Conservation (phyloP, 805 yeast species). For the Torulaspora gathmanii region DNA sequence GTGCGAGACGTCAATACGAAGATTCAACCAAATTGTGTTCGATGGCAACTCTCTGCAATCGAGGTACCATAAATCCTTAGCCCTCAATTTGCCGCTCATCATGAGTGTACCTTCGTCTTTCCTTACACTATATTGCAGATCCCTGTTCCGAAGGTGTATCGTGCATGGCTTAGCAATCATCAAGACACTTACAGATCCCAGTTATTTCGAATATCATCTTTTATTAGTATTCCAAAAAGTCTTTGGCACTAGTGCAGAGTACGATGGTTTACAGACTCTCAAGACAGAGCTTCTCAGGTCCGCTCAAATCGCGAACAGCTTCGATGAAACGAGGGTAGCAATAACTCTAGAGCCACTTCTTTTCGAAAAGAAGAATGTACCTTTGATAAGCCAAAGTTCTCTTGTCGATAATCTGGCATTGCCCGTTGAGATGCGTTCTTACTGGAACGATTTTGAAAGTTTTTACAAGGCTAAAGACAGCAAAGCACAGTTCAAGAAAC, state of each 20-base stretch:
- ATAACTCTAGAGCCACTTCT: slow-evolving; percentile 16
- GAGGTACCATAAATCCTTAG: background rate
- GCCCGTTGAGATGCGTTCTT: slow-evolving; percentile 18
- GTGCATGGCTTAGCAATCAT: slow-evolving; percentile 11
- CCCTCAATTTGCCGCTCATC: slow-evolving; percentile 6
- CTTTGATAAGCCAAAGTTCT: slow-evolving; percentile 15
- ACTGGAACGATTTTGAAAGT: slow-evolving; percentile 18
- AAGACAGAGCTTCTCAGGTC: slow-evolving; percentile 6
- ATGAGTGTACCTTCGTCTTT: slow-evolving; percentile 8
- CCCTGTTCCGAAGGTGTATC: slow-evolving; percentile 18
- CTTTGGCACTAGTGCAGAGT: slow-evolving; percentile 10
- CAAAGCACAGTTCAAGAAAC: slow-evolving; percentile 15
- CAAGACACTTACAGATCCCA: slow-evolving; percentile 3
- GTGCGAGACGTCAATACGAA: slow-evolving; percentile 13
- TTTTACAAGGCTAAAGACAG: slow-evolving; percentile 11
- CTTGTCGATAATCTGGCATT: slow-evolving; percentile 9
- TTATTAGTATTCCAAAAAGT: slow-evolving; percentile 1
- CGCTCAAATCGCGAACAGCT: slow-evolving; percentile 2
- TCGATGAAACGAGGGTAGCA: slow-evolving; percentile 1
- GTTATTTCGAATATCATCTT: slow-evolving; percentile 7
- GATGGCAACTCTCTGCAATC: background rate
- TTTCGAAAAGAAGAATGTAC: slow-evolving; percentile 24
- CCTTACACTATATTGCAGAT: slow-evolving; percentile 11
- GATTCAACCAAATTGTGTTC: slow-evolving; percentile 1
- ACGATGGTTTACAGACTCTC: slow-evolving; percentile 7